Base-by-base conservation (phyloP, 2,329 filamentous ascomycete species). In the Fusarium brachygibbosum region DNA sequence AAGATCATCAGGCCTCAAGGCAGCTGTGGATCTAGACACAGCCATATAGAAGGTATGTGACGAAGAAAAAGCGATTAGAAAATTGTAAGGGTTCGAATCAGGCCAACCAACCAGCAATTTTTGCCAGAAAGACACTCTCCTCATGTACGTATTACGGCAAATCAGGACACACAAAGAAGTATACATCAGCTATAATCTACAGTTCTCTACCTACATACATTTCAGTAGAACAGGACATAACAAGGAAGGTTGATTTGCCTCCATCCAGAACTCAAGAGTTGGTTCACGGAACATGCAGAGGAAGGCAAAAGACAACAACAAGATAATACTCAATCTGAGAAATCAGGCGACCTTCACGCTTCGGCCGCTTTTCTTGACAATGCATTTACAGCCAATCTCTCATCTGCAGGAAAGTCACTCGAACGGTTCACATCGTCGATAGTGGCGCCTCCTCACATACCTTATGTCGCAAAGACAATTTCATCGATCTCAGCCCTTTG, bases 181-280 rank as follows among this genome's bases (percentile, higher is more conserved):
- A 16, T 14, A 16, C 13, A 3, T 38, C 11, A 38, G 37, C 37
- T 21, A 5, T 5, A 8, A 21, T 14, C 2, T 38, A 1, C 6
- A 7, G 37, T 12, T 21, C 3, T 21, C 6, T 21, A 21, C 34
- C 9, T 5, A 3, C 6, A 21, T 3, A 13, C 11, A 21, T 21
- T 38, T 5, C 0, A 40, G 12, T 5, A 14, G 2, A 9, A 2
- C 12, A 21, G 0, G 4, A 21, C 1, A 21, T 9, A 40, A 14
- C 6, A 21, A 40, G 19, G 4, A 21, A 9, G 2, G 1, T 9
- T 14, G 19, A 6, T 21, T 21, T 21, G 6, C n/a, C n/a, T n/a
- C n/a, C n/a, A n/a, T n/a, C n/a, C n/a, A n/a, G n/a, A n/a, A n/a
- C n/a, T n/a, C n/a, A n/a, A n/a, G n/a, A n/a, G n/a, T n/a, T 9